These are phyloP conservation scores for Ustilago nuda DNA, from an alignment of 1,284 basidiomycete species.

Conservation along the genomic window DNA sequence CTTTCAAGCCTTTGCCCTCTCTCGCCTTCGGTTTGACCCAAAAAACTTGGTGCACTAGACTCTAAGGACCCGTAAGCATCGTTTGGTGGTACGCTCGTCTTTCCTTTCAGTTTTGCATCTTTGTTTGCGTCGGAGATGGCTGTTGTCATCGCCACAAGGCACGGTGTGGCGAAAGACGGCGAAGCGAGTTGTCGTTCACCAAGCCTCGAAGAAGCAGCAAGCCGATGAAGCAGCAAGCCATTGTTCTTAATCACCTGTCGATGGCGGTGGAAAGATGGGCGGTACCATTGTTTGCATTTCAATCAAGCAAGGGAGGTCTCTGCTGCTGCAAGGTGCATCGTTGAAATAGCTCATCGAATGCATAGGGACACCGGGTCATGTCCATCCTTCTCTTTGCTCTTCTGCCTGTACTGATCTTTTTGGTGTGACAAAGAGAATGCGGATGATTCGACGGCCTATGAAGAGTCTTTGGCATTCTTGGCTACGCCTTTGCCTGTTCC, in stretches of 20 bases:
- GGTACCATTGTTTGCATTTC: too few species aligned
- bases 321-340: too few species aligned
- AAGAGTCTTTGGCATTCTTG: slow-evolving; percentile 1
- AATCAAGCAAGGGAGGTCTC: too few species aligned
- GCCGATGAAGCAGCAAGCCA: too few species aligned
- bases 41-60: slow-evolving; percentile 6
- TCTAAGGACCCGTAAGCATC: slow-evolving; percentile 14
- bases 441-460: not conserved
- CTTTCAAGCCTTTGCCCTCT: not conserved
- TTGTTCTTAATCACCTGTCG: too few species aligned
- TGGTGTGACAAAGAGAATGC: not conserved
- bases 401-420: not conserved
- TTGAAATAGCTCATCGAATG: too few species aligned
- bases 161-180: not conserved
- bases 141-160: too few species aligned
- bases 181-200: too few species aligned
- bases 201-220: too few species aligned
- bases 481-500: not conserved
- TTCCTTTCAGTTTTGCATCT: not conserved
- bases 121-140: not conserved
- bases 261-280: too few species aligned
- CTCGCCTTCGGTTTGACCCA: not conserved
- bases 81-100: slow-evolving; percentile 17
- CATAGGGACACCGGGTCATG: not conserved
- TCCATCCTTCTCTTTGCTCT: not conserved